Percentiles rank a stretch among this genome's conserved stretches.
phyloP scores from a whole-genome alignment of 2,329 filamentous ascomycete species.

The Cylindrodendrum hubeiense region DNA sequence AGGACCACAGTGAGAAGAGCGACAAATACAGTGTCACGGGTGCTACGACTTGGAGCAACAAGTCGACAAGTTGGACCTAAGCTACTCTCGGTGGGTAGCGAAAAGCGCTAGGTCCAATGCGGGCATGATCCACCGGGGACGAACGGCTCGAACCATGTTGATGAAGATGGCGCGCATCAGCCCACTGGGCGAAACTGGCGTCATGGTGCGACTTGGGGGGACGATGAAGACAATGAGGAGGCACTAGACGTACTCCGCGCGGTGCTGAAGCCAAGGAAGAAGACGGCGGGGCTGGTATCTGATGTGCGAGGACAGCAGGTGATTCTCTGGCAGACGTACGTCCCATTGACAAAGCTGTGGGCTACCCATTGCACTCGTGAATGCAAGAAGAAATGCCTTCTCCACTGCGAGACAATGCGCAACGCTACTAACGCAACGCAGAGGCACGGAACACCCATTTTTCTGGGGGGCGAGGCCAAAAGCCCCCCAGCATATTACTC shows the following conservation, averaged over 20 bases:
- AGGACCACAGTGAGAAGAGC: neutral
- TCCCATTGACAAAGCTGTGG: neutral
- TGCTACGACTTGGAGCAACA: constrained; percentile 7
- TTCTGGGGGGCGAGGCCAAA: neutral
- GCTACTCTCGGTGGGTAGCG: constrained; percentile 15
- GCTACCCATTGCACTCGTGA: neutral
- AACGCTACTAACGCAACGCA: neutral
- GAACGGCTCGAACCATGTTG: constrained; percentile 37
- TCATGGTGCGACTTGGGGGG: constrained; percentile 15
- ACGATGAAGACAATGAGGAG: neutral
- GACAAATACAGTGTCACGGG: neutral
- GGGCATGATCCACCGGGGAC: constrained; percentile 30
- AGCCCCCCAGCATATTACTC: neutral
- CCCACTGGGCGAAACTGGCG: constrained; percentile 31
- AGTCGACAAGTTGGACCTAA: constrained; percentile 28
- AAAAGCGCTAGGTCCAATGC: constrained; percentile 28
- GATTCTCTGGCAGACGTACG: neutral
- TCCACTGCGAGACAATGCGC: neutral
- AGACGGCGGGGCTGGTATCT: neutral
- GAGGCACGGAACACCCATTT: neutral
- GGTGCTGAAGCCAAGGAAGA: neutral
- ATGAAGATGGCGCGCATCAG: constrained; percentile 32
- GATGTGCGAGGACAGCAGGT: neutral
- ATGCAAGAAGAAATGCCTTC: neutral
- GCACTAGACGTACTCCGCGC: neutral